Percentiles rank a stretch among this genome's conserved stretches.
Conservation (phyloP, 495 filamentous ascomycete species). For the Penicillium coprophilum region DNA sequence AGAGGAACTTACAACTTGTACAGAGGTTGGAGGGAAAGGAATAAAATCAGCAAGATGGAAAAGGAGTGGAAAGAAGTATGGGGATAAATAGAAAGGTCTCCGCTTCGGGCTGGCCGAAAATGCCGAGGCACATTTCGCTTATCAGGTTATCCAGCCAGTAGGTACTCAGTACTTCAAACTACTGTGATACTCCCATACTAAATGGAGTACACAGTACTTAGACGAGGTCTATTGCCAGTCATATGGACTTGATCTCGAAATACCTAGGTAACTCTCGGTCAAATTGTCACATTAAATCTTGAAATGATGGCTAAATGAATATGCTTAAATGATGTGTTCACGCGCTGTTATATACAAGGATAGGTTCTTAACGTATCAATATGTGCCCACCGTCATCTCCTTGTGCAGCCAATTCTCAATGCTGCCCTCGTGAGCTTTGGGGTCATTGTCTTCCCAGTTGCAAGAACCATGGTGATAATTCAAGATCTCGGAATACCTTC, state of each 20-base stretch:
- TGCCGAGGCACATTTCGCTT: conserved; percentile 29
- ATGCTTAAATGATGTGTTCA: not conserved
- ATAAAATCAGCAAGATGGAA: conserved; percentile 1
- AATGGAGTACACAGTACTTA: conserved; percentile 11
- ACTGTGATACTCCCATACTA: rapidly evolving
- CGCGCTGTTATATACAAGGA: not conserved
- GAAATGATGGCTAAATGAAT: not conserved
- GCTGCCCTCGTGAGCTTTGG: not conserved
- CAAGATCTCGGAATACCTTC: conserved; percentile 8
- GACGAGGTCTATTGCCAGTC: not conserved
- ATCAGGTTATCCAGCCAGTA: conserved; percentile 9
- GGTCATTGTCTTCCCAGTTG: not conserved
- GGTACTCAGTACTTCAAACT: conserved; percentile 18
- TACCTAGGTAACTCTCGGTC: not conserved
- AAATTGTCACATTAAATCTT: no score
- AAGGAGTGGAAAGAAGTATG: conserved; percentile 7
- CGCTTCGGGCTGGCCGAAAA: conserved; percentile 25
- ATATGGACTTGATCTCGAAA: not conserved
- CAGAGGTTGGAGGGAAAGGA: not conserved
- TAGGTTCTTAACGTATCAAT: not conserved
- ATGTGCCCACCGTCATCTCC: conserved; percentile 6
- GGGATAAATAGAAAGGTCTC: conserved; percentile 9
- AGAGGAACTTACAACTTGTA: conserved; percentile 20
- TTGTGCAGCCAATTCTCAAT: not conserved
- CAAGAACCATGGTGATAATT: conserved; percentile 7